phyloP scores from a whole-genome alignment of 176 grass and related monocot genomes.

The Musa troglodytarum region DNA sequence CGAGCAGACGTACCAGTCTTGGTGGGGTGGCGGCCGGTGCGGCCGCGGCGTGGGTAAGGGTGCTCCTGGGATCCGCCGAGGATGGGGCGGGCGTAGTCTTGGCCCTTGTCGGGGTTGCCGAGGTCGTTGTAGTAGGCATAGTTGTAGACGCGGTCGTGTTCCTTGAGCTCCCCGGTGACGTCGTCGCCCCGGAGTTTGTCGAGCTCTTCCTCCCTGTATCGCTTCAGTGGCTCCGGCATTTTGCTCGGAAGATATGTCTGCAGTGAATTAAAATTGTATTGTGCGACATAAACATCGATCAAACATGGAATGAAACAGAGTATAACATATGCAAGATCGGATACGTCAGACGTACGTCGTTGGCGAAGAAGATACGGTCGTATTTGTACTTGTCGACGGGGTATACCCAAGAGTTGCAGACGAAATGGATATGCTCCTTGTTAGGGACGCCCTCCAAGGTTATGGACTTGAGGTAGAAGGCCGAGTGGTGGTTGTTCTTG shows the following conservation, averaged over 20 bases:
- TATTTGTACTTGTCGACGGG: constrained; percentile 20
- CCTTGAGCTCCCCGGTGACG: constrained; percentile 34
- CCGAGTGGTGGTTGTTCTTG: constrained; percentile 40
- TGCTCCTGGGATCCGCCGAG: constrained; percentile 57
- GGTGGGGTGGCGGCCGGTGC: constrained; percentile 41
- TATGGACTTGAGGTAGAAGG: constrained; percentile 64
- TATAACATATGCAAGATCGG: background rate
- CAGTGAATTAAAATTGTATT: background rate
- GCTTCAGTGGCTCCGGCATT: constrained; percentile 44
- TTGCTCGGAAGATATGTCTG: constrained; percentile 76
- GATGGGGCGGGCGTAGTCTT: constrained; percentile 26
- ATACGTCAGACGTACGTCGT: constrained; percentile 37
- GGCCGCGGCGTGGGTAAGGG: constrained; percentile 77
- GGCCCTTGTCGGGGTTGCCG: constrained; percentile 43
- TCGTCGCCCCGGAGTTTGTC: constrained; percentile 43
- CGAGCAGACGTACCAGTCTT: constrained; percentile 21
- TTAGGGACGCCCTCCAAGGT: constrained; percentile 60
- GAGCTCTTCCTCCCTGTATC: constrained; percentile 57
- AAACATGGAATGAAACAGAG: too few species aligned
- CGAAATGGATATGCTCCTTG: constrained; percentile 53
- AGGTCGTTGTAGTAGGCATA: constrained; percentile 82
- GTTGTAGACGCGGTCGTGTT: constrained; percentile 64
- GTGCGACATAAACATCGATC: too few species aligned
- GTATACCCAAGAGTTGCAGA: constrained; percentile 85
- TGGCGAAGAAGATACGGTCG: constrained; percentile 77